Base-by-base conservation (phyloP, 495 filamentous ascomycete genomes). In the Daldinia decipiens region DNA sequence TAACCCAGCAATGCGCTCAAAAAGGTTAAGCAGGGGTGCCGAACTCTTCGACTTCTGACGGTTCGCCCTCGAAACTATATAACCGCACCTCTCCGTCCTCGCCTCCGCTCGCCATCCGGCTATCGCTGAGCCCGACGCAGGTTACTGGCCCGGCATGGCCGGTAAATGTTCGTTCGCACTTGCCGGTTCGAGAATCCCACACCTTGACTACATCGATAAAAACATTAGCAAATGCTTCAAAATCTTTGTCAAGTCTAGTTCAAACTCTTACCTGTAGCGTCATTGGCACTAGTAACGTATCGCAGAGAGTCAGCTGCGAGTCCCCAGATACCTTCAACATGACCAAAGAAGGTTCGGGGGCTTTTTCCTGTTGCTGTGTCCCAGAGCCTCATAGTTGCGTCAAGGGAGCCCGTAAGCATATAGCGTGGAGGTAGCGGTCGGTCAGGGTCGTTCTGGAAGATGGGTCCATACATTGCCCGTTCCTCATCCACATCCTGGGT, bases 241-340 rank as follows among this genome's bases (percentile, higher is more conserved):
- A 40, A 39, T 21, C 12, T 4, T 43, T 5, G 2, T 12, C 17
- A 27, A 24, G 3, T 21, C 27, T 5, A 27, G 8, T 38, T 39
- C 6, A 13, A 39, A 21, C 40, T 55, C 64, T 75, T 77, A 78
- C 97, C 91, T 89, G 94, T 98, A 39, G 91, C 88, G 79, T 99
- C 95, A 79, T 98, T 90, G 36, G 92, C 91, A 11, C 94, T 95
- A 59, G 90, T 92, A 36, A 98, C 93, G 31, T 97, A 88, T 15
- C 95, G 88, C 36, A 99, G 83, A 0, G 92, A 93, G 77, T 99
- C 96, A 1, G 92, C 96, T 1, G 92, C 94, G 5, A 99, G 85
- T 9, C 92, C 91, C 95, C 95, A 99, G 24, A 99, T 90, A 26
- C 95, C 95, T 77, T 98, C 95, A 24, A 99, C 83, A 70, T 99